These are phyloP conservation scores for Francoa sonchifolia DNA, from an alignment of 441 rosid genomes.

Conservation along the genomic window DNA sequence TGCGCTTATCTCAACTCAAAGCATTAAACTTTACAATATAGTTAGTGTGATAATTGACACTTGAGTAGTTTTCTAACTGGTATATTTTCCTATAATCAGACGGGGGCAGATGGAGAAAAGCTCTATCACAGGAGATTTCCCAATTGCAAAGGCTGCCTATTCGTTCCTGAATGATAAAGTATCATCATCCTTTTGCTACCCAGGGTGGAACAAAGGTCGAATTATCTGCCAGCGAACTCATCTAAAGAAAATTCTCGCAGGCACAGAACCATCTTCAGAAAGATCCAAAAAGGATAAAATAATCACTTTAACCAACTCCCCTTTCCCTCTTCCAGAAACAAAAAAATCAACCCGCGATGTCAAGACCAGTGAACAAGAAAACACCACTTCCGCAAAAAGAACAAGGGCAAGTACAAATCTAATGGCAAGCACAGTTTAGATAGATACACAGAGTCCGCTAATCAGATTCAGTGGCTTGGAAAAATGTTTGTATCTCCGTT, in stretches of 20 bases:
- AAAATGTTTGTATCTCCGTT: constrained; percentile 11
- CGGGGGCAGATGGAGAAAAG: constrained; percentile 63
- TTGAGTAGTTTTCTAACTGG: constrained; percentile 3
- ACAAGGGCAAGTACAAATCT: constrained; percentile 35
- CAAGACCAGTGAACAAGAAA: constrained; percentile 15
- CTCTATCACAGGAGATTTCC: constrained; percentile 41
- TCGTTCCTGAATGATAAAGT: constrained; percentile 55
- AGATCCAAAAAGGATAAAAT: constrained; percentile 23
- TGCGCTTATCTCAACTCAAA: no score
- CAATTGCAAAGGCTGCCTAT: constrained; percentile 48
- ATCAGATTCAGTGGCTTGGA: constrained; percentile 9
- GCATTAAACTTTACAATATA: background rate
- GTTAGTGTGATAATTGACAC: constrained; percentile 5
- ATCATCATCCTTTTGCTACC: constrained; percentile 53
- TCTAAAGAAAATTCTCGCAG: constrained; percentile 48
- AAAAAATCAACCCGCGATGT: constrained; percentile 22
- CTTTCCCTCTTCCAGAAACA: constrained; percentile 27
- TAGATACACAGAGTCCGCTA: constrained; percentile 1
- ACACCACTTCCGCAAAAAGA: constrained; percentile 21
- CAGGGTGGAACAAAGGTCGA: constrained; percentile 82
- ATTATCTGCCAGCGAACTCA: constrained; percentile 74
- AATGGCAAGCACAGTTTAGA: constrained; percentile 36
- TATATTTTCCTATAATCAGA: constrained; percentile 24
- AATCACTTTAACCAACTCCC: constrained; percentile 45
- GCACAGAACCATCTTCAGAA: constrained; percentile 33